Percentiles rank a stretch among this genome's conserved stretches.
Conservation (phyloP, 2,329 filamentous ascomycete species). For the Fusarium falciforme region DNA sequence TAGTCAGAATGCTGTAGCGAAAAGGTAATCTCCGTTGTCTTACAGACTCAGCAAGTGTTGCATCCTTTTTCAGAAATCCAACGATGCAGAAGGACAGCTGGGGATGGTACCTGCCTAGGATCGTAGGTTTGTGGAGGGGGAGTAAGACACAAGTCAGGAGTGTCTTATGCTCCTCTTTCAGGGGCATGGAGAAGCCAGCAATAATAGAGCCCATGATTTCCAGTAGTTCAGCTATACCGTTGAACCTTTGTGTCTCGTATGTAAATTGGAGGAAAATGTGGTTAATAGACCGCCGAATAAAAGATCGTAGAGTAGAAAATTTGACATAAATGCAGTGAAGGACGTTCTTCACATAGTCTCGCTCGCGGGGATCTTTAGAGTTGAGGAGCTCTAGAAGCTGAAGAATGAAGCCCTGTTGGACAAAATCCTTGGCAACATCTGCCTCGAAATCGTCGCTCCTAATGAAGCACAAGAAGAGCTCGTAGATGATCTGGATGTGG, state of each 20-base stretch:
- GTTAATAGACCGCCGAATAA: slow-evolving; percentile 98
- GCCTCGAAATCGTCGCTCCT: slow-evolving; percentile 99
- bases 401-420: slow-evolving; percentile 97
- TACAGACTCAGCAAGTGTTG: slow-evolving; percentile 95
- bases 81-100: slow-evolving; percentile 99
- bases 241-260: slow-evolving; percentile 98
- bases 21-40: background rate
- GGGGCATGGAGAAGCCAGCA: slow-evolving; percentile 94
- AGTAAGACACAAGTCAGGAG: slow-evolving; percentile 94
- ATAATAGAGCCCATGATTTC: slow-evolving; percentile 99
- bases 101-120: slow-evolving; percentile 99
- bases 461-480: slow-evolving; percentile 98
- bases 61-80: slow-evolving; percentile 98
- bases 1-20: slow-evolving; percentile 16
- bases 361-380: slow-evolving; percentile 95
- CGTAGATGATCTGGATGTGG: slow-evolving; percentile 98
- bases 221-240: slow-evolving; percentile 94
- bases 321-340: slow-evolving; percentile 98
- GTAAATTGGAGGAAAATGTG: slow-evolving; percentile 99
- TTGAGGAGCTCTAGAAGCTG: slow-evolving; percentile 98
- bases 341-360: slow-evolving; percentile 98
- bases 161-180: slow-evolving; percentile 99
- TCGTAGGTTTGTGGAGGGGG: slow-evolving; percentile 97
- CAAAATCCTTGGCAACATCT: slow-evolving; percentile 98
- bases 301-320: slow-evolving; percentile 96